Evolutionary conservation across 768 basidiomycete species (phyloP), one percentile per base, ranked within the genome.

Genomic region (Auriscalpium microsporum): DNA sequence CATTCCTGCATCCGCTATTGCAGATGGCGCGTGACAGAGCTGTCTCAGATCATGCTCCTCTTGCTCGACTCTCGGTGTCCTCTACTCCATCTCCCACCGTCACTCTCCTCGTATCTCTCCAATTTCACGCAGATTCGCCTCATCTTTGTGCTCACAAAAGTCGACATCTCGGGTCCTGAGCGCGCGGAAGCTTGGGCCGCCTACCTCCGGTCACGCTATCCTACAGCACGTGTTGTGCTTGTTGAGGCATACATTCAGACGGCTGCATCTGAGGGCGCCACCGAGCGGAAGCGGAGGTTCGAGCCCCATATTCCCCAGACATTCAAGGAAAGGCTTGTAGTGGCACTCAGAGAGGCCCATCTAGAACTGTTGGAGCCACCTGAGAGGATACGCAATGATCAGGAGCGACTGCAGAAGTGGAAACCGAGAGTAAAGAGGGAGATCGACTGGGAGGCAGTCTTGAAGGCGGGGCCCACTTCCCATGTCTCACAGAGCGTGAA

Each of bases 11-110:
- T 17, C 23, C 54, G 48, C 44, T 67, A 19, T 58, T 57, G 58
- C 62, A 91, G 88, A 62, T 97, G 95, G 95, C 82, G 95, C 38
- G 94, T 96, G 19, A 83, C 86, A 7, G 95, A 98, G 71, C 86
- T 89, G 23, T 90, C 90, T 0, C 82, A 93, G 62, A 90, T 97
- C 59, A 74, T 97, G 17, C 81, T 96, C 49, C 77, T 95, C 50
- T 80, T 97, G 45, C 77, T 95, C 36, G 94, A 96, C 68, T 87
- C 89, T 14, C 86, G 95, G 42, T 94, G 90, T 65, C 94, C 95
- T 0, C 78, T 84, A 0, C 71, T 96, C 3, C 94, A 96, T 68
- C 86, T 84, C 62, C 93, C 94, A 1, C 79, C 86, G 1, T 90
- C 92, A 0, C 79, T 98, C 42, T 71, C 79, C 14, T 58, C 73